These are phyloP conservation scores for Ailanthus altissimus DNA, from an alignment of 345 rosid species.

Conservation along the genomic window DNA sequence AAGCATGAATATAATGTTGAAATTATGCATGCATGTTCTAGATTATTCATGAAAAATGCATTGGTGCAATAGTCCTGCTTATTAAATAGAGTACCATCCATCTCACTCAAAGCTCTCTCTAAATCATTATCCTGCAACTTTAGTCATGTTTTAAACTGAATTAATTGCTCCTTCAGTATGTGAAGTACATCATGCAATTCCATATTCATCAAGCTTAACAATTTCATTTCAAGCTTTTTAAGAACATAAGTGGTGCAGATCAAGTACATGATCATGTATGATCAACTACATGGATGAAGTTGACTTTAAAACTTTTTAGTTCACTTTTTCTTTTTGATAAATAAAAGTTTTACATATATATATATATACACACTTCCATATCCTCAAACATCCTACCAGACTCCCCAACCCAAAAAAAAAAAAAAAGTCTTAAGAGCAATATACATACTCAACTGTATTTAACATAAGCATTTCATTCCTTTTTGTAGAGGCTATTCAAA, in stretches of 20 bases:
- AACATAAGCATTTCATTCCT: neutral
- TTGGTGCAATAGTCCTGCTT: neutral
- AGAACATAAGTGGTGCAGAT: neutral
- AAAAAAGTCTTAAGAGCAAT: neutral
- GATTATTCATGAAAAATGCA: neutral
- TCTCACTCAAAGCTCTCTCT: neutral
- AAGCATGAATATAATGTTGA: neutral
- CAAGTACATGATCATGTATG: neutral
- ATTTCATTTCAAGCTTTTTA: conserved; percentile 5
- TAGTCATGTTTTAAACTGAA: neutral
- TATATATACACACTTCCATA: too few relatives aligned
- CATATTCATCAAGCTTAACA: neutral
- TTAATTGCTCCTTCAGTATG: neutral
- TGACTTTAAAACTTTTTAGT: neutral
- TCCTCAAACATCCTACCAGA: neutral
- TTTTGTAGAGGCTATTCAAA: neutral
- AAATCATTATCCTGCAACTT: neutral
- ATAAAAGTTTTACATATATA: too few relatives aligned
- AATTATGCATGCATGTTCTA: neutral
- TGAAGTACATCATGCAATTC: neutral
- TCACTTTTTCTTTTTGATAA: neutral
- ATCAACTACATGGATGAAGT: neutral
- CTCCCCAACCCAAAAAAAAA: too few relatives aligned
- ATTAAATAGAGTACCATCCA: neutral
- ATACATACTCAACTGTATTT: neutral